phyloP scores from a whole-genome alignment of 768 basidiomycete genomes.

The Boletus reticuloceps region DNA sequence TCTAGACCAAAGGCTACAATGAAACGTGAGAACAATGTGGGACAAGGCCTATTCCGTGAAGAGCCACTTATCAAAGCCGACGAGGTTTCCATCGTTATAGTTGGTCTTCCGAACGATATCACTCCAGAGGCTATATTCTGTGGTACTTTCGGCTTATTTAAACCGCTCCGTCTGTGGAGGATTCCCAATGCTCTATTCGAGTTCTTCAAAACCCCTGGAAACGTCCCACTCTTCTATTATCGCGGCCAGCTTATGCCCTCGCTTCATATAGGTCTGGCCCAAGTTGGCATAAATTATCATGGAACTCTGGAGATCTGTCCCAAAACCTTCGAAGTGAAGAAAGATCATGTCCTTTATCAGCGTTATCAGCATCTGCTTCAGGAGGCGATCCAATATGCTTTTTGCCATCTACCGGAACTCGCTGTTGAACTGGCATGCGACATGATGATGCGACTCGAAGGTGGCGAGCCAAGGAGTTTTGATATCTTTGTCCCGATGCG shows the following conservation, averaged over 20 bases:
- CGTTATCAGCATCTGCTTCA: conserved; percentile 10
- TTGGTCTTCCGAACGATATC: conserved; percentile 13
- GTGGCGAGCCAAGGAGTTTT: neutral
- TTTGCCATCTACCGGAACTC: conserved; percentile 12
- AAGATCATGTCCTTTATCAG: conserved; percentile 5
- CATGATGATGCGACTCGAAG: conserved; percentile 2
- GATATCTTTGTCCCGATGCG: neutral
- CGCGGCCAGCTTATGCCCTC: conserved; percentile 16
- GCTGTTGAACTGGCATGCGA: conserved; percentile 15
- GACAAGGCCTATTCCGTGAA: conserved; percentile 9
- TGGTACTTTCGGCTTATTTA: conserved; percentile 13
- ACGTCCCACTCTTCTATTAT: conserved; percentile 11
- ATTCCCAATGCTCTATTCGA: conserved; percentile 14
- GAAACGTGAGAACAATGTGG: conserved; percentile 4
- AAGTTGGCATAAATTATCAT: conserved; percentile 15
- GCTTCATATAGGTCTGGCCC: neutral
- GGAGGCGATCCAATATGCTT: conserved; percentile 10
- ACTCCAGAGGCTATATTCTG: conserved; percentile 12
- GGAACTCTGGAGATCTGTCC: conserved; percentile 10
- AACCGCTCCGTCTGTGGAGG: conserved; percentile 7
- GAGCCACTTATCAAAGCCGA: conserved; percentile 6
- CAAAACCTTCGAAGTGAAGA: conserved; percentile 1
- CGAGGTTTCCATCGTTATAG: conserved; percentile 15
- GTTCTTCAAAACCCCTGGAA: conserved; percentile 13
- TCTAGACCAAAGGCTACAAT: conserved; percentile 5